Percentiles rank a stretch among this genome's conserved stretches.
These are phyloP conservation scores for Tagetes patula DNA, from an alignment of 129 eudicot genomes.

Conservation along the genomic window DNA sequence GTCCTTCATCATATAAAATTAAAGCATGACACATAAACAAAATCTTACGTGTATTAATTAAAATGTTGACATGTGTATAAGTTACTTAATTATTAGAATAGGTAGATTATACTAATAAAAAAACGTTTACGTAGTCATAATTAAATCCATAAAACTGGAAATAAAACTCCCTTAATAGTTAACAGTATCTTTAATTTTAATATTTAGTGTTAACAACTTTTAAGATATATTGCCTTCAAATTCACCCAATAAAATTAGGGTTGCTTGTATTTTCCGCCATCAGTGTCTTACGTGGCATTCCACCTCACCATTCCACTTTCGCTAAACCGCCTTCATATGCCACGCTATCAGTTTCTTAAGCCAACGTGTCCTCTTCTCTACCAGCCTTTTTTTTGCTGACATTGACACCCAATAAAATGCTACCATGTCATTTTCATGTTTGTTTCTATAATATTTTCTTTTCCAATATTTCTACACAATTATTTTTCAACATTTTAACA, in stretches of 20 bases:
- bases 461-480: neutral
- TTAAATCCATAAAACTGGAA: no score
- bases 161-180: no score
- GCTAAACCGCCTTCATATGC: constrained; percentile 35
- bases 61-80: no score
- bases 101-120: no score
- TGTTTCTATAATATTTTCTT: neutral
- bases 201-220: no score
- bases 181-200: no score
- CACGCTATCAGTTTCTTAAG: constrained; percentile 19
- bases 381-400: neutral
- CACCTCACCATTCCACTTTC: neutral
- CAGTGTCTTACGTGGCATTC: constrained; percentile 40
- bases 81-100: no score
- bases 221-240: neutral
- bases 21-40: no score
- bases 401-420: constrained; percentile 1
- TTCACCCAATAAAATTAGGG: constrained; percentile 14
- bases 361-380: neutral
- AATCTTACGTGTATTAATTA: no score
- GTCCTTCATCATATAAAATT: no score
- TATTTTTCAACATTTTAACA: no score
- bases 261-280: constrained; percentile 49
- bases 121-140: no score
- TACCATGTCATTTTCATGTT: constrained; percentile 7